Evolutionary conservation across 352 stramenopile species (phyloP), one percentile per base, ranked within the genome.

Genomic region (Globisporangium cederbergense): DNA sequence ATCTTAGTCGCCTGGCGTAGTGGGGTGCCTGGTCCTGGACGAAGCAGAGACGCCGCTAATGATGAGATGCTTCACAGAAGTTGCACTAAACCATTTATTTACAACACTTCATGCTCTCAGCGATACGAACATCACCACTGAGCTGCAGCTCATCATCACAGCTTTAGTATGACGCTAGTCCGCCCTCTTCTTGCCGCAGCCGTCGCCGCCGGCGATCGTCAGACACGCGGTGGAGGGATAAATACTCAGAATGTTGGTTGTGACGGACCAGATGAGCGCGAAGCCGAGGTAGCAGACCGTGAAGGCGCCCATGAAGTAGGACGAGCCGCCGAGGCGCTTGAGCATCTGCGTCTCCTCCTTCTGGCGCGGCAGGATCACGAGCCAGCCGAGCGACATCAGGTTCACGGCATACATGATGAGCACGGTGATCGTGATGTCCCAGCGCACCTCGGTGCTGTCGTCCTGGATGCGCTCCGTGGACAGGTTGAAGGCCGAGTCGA

Each of bases 321-420:
- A 81, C 18, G 72, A 87, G 51, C 78, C 78, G 18, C 79, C 81
- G 38, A 79, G 67, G 45, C 72, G 73, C 75, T 90, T 90, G 66
- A 91, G 79, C 46, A 77, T 65, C 65, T 88, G 82, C 1, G 79
- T 80, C 63, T 88, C 68, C 54, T 79, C 71, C 66, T 91, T 91
- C 67, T 91, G 82, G 3, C 76, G 76, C 34, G 82, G 82, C 46
- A 91, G 74, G 60, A 88, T 72, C 4, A 77, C 30, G 40, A 91
- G 65, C 53, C 79, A 86, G 22, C 55, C 52, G 11, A 89, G 66
- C 45, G 78, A 85, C 38, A 81, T 66, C 28, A 91, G 58, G 43
- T 86, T 83, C 64, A 76, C 47, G 46, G 28, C 59, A 64, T 81
- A 88, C 73, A 83, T 82, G 65, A 91, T 76, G 28, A 85, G 2